phyloP scores from a whole-genome alignment of 2,329 filamentous ascomycete species.

The Ophiostoma sp. region DNA sequence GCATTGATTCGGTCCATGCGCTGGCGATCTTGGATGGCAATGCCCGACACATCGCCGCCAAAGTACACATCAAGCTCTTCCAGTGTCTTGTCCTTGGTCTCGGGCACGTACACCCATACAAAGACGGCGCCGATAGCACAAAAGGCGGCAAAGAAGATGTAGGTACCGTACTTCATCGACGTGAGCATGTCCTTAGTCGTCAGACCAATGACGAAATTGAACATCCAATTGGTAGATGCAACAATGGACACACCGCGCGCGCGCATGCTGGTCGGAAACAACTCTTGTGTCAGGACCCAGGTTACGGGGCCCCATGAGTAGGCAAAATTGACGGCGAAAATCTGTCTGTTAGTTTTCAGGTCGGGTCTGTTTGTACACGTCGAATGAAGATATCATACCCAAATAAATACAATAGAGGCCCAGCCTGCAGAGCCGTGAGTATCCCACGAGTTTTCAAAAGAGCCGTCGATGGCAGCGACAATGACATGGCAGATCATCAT shows the following conservation, averaged over 20 bases:
- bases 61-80: constrained; percentile 59
- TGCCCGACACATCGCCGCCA: constrained; percentile 21
- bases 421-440: constrained; percentile 19
- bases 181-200: constrained; percentile 41
- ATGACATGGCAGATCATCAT: constrained; percentile 85
- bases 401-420: constrained; percentile 21
- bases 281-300: constrained; percentile 33
- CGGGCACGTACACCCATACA: constrained; percentile 46
- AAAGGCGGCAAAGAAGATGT: constrained; percentile 52
- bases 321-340: constrained; percentile 24
- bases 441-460: constrained; percentile 29
- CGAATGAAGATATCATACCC: neutral
- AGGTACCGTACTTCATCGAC: constrained; percentile 46
- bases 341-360: neutral
- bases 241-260: constrained; percentile 30
- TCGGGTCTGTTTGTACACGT: too few relatives aligned
- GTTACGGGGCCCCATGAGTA: constrained; percentile 26
- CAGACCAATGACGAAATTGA: constrained; percentile 46
- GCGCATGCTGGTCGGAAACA: constrained; percentile 31
- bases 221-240: constrained; percentile 42
- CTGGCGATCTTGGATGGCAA: constrained; percentile 19
- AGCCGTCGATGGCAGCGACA: constrained; percentile 68
- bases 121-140: constrained; percentile 45
- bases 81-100: constrained; percentile 60
- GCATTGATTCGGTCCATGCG: constrained; percentile 21